Evolutionary conservation across 352 stramenopile genomes (phyloP), one percentile per base, ranked within the genome.

Genomic region (Ophiocytium majus): DNA sequence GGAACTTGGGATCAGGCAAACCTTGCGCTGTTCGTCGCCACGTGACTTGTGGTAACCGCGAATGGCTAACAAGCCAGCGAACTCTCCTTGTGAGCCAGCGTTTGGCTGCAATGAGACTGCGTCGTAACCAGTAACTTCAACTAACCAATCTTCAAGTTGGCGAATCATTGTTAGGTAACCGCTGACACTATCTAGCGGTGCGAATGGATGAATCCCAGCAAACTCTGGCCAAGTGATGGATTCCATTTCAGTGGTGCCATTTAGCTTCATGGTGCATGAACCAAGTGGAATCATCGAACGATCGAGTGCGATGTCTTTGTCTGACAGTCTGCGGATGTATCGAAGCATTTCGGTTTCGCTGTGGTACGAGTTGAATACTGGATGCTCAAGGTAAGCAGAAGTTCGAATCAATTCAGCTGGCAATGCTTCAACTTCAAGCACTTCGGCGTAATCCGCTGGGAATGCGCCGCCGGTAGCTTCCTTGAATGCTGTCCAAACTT

Each of bases 241-340:
- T 50, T 97, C 94, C 90, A 99, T 95, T 91, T 99, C 96, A 80
- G 93, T 93, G 28, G 97, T 97, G 35, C 96, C 95, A 89, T 99
- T 99, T 9, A 99, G 92, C 92, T 99, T 99, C 97, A 99, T 99
- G n/a, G 97, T 99, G 89, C 97, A 99, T n/a, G 96, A 99, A 63
- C 97, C 97, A 5, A 99, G 92, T 50, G 96, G 98, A 90, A 99
- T 99, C 97, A 99, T 99, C 76, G 96, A 98, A 81, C 96, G 94
- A 91, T 98, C 98, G n/a, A 99, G 93, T 19, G 96, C 93, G 49
- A 99, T 90, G 90, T 99, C 97, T 89, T 98, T 98, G 90, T 98
- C 97, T 86, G 99, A 97, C 28, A 99, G 90, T 31, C 93, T 93
- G 91, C 98, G 98, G 63, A 99, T 89, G 92, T 99, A 99, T 32